A percentile compares a stretch with the other conserved stretches of the same genome.
These are phyloP conservation scores for Kodamaea kaohsiungensis DNA, from an alignment of 805 yeast species.

Conservation along the genomic window DNA sequence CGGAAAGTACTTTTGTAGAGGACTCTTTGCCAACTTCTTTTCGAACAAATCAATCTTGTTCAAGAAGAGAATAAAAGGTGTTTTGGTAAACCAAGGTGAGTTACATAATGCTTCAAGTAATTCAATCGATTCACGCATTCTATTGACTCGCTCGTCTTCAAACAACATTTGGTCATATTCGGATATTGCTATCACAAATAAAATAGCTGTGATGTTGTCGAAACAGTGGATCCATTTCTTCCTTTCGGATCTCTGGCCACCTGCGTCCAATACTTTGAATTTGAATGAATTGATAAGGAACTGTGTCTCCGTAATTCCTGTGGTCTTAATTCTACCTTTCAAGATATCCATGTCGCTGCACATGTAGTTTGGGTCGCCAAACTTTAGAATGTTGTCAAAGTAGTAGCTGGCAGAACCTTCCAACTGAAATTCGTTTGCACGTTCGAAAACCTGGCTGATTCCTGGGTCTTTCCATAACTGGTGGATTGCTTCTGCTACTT, in stretches of 20 bases:
- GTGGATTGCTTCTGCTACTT: slow-evolving; percentile 70
- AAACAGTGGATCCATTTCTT: slow-evolving; percentile 95
- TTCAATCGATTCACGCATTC: slow-evolving; percentile 88
- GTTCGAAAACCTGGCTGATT: slow-evolving; percentile 53
- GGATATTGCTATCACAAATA: slow-evolving; percentile 85
- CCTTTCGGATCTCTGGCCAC: slow-evolving; percentile 92
- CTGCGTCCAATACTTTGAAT: slow-evolving; percentile 88
- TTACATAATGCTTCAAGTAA: slow-evolving; percentile 82
- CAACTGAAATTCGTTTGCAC: slow-evolving; percentile 77
- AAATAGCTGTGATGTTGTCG: slow-evolving; percentile 82
- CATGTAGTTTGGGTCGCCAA: slow-evolving; percentile 62
- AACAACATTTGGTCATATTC: slow-evolving; percentile 91
- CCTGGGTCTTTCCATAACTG: slow-evolving; percentile 79
- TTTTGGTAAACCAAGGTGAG: slow-evolving; percentile 78
- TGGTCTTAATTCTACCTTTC: slow-evolving; percentile 89
- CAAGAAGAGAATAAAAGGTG: slow-evolving; percentile 86
- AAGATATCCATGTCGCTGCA: slow-evolving; percentile 84
- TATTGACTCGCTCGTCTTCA: slow-evolving; percentile 85
- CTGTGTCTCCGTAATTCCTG: slow-evolving; percentile 88
- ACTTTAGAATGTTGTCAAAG: slow-evolving; percentile 68
- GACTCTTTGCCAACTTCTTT: slow-evolving; percentile 63
- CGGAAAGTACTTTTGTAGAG: slow-evolving; percentile 74
- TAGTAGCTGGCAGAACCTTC: slow-evolving; percentile 83
- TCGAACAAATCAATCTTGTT: slow-evolving; percentile 86
- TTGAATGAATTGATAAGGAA: slow-evolving; percentile 64